Evolutionary conservation across 345 rosid genomes (phyloP), one percentile per base, ranked within the genome.

Genomic region (Bretschneidera sinensis): DNA sequence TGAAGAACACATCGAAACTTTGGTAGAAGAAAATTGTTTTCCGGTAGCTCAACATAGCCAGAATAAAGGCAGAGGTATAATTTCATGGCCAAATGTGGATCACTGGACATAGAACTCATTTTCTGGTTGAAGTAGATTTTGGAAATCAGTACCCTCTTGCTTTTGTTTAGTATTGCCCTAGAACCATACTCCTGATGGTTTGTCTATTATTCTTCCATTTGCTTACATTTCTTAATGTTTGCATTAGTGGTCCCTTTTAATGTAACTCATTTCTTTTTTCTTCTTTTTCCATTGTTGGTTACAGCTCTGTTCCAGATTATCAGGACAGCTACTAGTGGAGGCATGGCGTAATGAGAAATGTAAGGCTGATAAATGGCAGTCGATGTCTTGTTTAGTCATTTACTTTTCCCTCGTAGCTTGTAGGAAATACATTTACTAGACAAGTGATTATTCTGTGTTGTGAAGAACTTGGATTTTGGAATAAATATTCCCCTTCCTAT

Each of bases 221-320:
- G 15, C 16, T 39, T 7, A 39, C 10, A 13, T 39, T 39, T n/a
- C n/a, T n/a, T n/a, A n/a, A n/a, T n/a, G n/a, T n/a, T n/a, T n/a
- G n/a, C n/a, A n/a, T 14, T 4, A 5, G 45, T 39, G 10, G 11
- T 39, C 6, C 9, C 2, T 5, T 39, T 39, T 5, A 1, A 5
- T 14, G 4, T 1, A 39, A 39, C 45, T 39, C 9, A 39, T 39
- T 2, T 8, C 3, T 8, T 3, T 28, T 28, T 28, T 2, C 8
- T 1, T 35, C 22, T 48, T 20, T 11, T 33, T 24, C 55, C 18
- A n/a, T 39, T 22, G 13, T 67, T 57, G 61, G 61, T 24, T 61
- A 64, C 98, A 85, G 97, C 96, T 68, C 86, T 94, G 11, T 94
- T 94, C 81, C 96, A 94, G 85, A 90, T 94, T 64, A 90, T 87